Conservation (phyloP, 768 basidiomycete genomes). For the Auriscalpium microsporum region DNA sequence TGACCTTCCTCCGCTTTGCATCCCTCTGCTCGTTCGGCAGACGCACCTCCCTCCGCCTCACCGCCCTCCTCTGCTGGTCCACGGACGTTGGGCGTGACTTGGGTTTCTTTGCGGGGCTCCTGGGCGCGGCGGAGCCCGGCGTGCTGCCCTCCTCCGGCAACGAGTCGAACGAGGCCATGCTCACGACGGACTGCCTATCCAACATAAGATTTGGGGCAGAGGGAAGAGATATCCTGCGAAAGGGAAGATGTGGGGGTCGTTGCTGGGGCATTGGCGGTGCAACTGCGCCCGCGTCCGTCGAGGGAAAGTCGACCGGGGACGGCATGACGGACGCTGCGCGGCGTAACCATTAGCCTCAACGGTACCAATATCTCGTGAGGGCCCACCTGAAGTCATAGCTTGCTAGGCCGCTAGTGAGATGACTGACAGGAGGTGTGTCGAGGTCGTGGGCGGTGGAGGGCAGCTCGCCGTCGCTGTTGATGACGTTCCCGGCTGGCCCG, state of each 20-base stretch:
- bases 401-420: no score
- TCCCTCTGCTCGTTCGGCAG: slow-evolving; percentile 40
- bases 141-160: slow-evolving; percentile 43
- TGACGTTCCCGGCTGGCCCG: no score
- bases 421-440: no score
- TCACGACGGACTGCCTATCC: slow-evolving; percentile 58
- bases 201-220: slow-evolving; percentile 29
- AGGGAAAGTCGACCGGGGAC: slow-evolving; percentile 13
- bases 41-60: slow-evolving; percentile 28
- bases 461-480: no score
- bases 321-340: background rate
- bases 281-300: slow-evolving; percentile 3
- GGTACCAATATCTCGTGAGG: no score
- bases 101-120: slow-evolving; percentile 20
- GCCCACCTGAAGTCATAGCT: no score
- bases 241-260: slow-evolving; percentile 45
- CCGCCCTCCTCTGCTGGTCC: slow-evolving; percentile 32
- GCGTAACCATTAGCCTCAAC: background rate
- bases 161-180: slow-evolving; percentile 68
- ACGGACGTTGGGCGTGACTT: slow-evolving; percentile 27
- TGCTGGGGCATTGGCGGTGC: slow-evolving; percentile 22
- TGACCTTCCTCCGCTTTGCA: slow-evolving; percentile 55
- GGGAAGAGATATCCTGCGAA: slow-evolving; percentile 38
- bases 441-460: no score
- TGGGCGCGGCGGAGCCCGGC: slow-evolving; percentile 23